Evolutionary conservation across 768 basidiomycete species (phyloP).

Genomic region (Boletus sp.): DNA sequence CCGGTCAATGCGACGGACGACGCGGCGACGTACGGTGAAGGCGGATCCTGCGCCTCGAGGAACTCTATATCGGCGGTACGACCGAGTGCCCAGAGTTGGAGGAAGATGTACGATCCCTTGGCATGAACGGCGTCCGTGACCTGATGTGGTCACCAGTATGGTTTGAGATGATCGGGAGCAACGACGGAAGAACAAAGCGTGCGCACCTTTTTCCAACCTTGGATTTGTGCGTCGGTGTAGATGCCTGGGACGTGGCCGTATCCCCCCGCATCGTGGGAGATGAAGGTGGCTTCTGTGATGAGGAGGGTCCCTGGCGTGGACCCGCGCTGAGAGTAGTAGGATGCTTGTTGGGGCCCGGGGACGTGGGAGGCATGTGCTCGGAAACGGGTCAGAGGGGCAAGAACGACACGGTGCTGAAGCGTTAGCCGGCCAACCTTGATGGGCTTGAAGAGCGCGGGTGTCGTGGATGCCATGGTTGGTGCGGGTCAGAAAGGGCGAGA

Average conservation of each 20-base stretch:
- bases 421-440: constrained; percentile 40
- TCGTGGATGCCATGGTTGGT: neutral
- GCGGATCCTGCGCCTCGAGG: constrained; percentile 31
- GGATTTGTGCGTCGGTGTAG: constrained; percentile 56
- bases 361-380: constrained; percentile 37
- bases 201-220: constrained; percentile 45
- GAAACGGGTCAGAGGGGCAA: constrained; percentile 51
- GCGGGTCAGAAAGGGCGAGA: neutral
- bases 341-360: constrained; percentile 35
- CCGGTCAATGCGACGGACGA: constrained; percentile 28
- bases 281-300: constrained; percentile 55
- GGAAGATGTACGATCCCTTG: constrained; percentile 43
- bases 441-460: constrained; percentile 42
- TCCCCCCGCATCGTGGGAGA: constrained; percentile 49
- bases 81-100: constrained; percentile 59
- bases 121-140: constrained; percentile 57
- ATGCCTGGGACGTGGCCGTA: constrained; percentile 55
- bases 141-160: no score
- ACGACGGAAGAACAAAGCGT: no score
- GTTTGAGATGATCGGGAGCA: no score
- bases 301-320: constrained; percentile 49
- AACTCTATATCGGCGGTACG: constrained; percentile 37
- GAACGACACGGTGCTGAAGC: constrained; percentile 49
- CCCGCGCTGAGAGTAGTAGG: constrained; percentile 51
- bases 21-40: constrained; percentile 33